Percentiles rank a stretch among this genome's conserved stretches.
Conservation (phyloP, 106 monocot genomes). For the Allium sativum region DNA sequence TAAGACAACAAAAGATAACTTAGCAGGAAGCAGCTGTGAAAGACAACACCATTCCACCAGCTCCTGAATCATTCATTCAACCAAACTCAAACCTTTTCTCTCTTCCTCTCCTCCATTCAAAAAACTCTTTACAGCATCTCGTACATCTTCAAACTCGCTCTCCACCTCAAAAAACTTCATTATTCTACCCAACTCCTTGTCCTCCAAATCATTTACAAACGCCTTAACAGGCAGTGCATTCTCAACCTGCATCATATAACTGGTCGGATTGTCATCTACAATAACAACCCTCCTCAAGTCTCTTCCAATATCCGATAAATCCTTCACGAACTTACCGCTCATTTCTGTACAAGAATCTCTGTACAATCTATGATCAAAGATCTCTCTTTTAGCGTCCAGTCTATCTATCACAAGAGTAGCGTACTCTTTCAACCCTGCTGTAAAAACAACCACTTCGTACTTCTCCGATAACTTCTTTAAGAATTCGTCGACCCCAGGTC, state of each 20-base stretch:
- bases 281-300: slow-evolving; percentile 45
- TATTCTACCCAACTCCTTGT: slow-evolving; percentile 54
- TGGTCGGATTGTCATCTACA: slow-evolving; percentile 80
- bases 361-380: slow-evolving; percentile 72
- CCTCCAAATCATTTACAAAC: slow-evolving; percentile 40
- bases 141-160: slow-evolving; percentile 32
- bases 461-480: slow-evolving; percentile 25
- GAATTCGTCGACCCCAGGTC: slow-evolving; percentile 67
- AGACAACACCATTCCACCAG: background rate
- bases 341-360: slow-evolving; percentile 57
- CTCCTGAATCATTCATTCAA: background rate
- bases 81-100: background rate
- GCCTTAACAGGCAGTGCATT: slow-evolving; percentile 60
- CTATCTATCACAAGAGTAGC: slow-evolving; percentile 79
- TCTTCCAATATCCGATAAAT: slow-evolving; percentile 45
- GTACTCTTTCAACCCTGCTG: slow-evolving; percentile 75
- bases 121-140: slow-evolving; percentile 34
- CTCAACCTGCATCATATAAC: slow-evolving; percentile 57
- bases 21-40: background rate
- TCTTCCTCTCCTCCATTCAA: background rate
- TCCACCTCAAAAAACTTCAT: slow-evolving; percentile 44
- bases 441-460: slow-evolving; percentile 82
- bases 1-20: no score
- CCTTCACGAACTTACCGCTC: slow-evolving; percentile 65
- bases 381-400: slow-evolving; percentile 34